Conservation (phyloP, 306 rosid genomes). For the Clitoria ternatea region DNA sequence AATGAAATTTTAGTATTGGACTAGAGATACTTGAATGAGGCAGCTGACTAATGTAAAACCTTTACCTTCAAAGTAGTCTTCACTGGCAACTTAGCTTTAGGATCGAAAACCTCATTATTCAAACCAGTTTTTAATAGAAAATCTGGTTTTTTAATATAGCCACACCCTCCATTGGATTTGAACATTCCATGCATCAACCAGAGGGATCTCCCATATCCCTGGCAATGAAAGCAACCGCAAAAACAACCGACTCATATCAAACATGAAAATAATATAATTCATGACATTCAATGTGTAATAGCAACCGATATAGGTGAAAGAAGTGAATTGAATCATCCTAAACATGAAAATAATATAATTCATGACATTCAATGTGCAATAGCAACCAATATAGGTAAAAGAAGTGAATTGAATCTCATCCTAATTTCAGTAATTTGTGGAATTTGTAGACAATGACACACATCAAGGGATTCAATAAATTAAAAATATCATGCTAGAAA, state of each 20-base stretch:
- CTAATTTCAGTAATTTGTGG: background rate
- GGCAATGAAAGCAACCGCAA: constrained; percentile 26
- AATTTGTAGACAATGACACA: background rate
- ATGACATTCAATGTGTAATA: background rate
- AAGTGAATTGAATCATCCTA: background rate
- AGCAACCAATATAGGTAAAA: background rate
- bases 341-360: background rate
- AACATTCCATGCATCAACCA: constrained; percentile 99
- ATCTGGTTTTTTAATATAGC: constrained; percentile 93
- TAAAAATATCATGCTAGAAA: background rate
- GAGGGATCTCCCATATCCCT: constrained; percentile 96
- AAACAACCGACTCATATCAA: background rate
- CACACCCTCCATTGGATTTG: constrained; percentile 90
- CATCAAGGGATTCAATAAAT: constrained; percentile 1
- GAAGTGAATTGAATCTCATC: background rate
- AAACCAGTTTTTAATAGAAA: constrained; percentile 51
- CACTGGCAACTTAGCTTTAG: constrained; percentile 51
- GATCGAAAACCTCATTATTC: constrained; percentile 64
- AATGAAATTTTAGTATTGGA: constrained; percentile 6
- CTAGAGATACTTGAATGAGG: background rate
- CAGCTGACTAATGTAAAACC: background rate
- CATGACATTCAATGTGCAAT: background rate
- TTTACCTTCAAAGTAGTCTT: constrained; percentile 75
- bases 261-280: background rate
- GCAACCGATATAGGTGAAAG: background rate